Base-by-base conservation (phyloP, 495 filamentous ascomycete genomes). In the Xylaria flabelliformis region DNA sequence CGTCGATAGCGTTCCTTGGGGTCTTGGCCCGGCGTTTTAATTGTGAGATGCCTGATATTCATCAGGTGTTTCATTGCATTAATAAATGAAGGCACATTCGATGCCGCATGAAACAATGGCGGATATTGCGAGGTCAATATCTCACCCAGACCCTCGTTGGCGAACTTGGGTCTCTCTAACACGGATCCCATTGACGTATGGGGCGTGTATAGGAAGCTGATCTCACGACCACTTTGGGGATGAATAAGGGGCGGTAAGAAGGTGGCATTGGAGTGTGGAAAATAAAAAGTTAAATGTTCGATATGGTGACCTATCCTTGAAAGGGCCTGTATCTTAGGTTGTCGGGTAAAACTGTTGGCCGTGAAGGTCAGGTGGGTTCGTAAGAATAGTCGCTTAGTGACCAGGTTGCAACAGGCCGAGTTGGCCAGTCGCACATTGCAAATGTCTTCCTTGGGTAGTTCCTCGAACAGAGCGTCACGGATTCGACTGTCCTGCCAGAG, bases 61-160 rank as follows among this genome's bases (percentile, higher is more conserved):
- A 87, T 81, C 70, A 94, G 79, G 50, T 87, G 79, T 21, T 85
- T 84, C 73, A 95, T 86, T 56, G 91, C 91, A 64, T 86, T 84
- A 36, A 94, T 89, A 82, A 95, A 94, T 44, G 91, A 90, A 6
- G 91, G 86, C 15, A 94, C 89, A 75, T 96, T 93, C 61, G 91
- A 93, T n/a, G 93, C 92, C 5, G 92, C 90, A 75, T 95, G 93
- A 82, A 95, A 96, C 8, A 95, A 81, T 8, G 93, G 91, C 46
- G 91, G 90, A 75, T 94, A 95, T 78, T 95, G 93, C 75, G 91
- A 87, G 46, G 92, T 90, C 48, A 95, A 85, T 59, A 94, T 81
- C 76, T 93, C 91, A 85, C 90, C 88, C 76, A 88, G 75, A 83
- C 86, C 84, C 58, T 82, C 79, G 80, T 84, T 85, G 72, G 80